Evolutionary conservation across 2,329 filamentous ascomycete genomes (phyloP), one percentile per base, ranked within the genome.

Genomic region (Colletotrichum caudatum): DNA sequence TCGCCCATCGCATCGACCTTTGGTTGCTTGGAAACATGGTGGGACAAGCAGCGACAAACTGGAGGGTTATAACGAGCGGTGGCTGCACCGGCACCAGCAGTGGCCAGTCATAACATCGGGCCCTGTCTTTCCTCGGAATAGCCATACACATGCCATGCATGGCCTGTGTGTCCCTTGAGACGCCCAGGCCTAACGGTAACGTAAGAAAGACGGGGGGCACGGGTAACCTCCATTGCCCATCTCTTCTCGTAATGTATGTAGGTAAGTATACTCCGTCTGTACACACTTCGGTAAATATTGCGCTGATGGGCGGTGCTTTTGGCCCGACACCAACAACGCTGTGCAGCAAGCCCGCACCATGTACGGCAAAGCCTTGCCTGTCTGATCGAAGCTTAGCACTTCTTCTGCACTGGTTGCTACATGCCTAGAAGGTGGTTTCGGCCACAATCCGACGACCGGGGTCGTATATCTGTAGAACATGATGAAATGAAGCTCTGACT

Each of bases 361-460:
- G 26, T 61, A 50, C 59, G 33, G 35, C 59, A 44, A 51, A 39
- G 59, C 59, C 59, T 26, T 48, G 60, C 46, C 60, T n/a, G 37
- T 26, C 50, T 56, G 53, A 23, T 69, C 59, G 51, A 53, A 44
- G 66, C 60, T 64, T 61, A 41, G 61, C 53, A 53, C 44, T 46
- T 29, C 35, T 37, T 11, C 56, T 44, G 50, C 26, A 41, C 50
- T 37, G 61, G 39, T 53, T 46, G 50, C 62, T 64, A 63, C 67
- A 70, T 67, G 63, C 33, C 37, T 51, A 37, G 41, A 12, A 64
- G 33, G 20, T 33, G 33, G 20, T 33, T 64, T 70, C 68, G 68
- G 68, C 41, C 68, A 70, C 56, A 57, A 64, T 70, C 68, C 68
- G 68, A 67, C 37, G 68, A 46, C 68, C 56, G 68, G 68, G 68